Conservation (phyloP, 139 green algal species). For the Marvania coccoides region DNA sequence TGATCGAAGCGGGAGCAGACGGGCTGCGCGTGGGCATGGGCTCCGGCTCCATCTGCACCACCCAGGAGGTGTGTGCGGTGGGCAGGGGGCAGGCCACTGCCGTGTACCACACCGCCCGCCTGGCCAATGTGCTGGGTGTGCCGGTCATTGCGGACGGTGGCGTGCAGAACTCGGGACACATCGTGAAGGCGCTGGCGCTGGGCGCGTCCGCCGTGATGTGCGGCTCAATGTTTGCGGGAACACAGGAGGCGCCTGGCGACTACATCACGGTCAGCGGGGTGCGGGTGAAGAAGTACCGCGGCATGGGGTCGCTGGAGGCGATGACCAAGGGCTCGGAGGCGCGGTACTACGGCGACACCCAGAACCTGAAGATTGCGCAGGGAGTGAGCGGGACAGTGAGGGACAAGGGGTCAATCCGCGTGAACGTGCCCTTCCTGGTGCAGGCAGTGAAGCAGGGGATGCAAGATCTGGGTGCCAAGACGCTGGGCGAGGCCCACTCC, state of each 20-base stretch:
- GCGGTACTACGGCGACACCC: slow-evolving; percentile 84
- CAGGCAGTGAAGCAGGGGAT: slow-evolving; percentile 91
- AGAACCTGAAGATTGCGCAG: slow-evolving; percentile 91
- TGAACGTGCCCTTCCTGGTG: slow-evolving; percentile 70
- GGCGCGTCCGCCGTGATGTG: slow-evolving; percentile 95
- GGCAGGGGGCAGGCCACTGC: slow-evolving; percentile 92
- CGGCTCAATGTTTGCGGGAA: slow-evolving; percentile 92
- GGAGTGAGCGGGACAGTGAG: slow-evolving; percentile 89
- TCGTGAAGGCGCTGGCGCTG: slow-evolving; percentile 92
- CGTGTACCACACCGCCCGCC: slow-evolving; percentile 77
- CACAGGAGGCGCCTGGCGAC: slow-evolving; percentile 82
- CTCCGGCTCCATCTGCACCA: slow-evolving; percentile 97
- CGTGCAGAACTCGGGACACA: slow-evolving; percentile 93
- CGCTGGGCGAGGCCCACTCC: slow-evolving; percentile 38
- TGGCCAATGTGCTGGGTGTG: slow-evolving; percentile 58
- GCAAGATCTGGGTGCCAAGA: slow-evolving; percentile 70
- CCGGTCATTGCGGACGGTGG: slow-evolving; percentile 93
- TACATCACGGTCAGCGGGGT: slow-evolving; percentile 69
- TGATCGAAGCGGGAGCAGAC: slow-evolving; percentile 78
- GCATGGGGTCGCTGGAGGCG: slow-evolving; percentile 94
- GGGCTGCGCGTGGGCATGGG: slow-evolving; percentile 95
- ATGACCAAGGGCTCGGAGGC: slow-evolving; percentile 93
- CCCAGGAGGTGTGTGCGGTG: slow-evolving; percentile 97
- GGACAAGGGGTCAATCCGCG: slow-evolving; percentile 85
- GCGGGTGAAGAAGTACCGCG: slow-evolving; percentile 91